A percentile compares a stretch with the other conserved stretches of the same genome.
These are phyloP conservation scores for Gentiana dahurica DNA, from an alignment of 257 asterid species.

Conservation along the genomic window DNA sequence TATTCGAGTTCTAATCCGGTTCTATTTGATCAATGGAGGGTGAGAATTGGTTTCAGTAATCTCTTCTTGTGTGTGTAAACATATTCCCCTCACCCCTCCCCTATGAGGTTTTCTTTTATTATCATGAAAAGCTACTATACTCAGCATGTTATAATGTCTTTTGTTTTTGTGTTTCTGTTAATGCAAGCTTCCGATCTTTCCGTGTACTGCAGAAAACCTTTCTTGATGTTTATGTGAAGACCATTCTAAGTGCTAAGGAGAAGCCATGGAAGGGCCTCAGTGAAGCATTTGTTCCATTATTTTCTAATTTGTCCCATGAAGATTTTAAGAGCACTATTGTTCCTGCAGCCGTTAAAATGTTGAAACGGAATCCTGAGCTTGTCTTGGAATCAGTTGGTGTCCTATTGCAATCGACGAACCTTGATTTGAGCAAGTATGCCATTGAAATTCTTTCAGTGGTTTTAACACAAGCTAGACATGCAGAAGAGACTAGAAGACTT, in stretches of 20 bases:
- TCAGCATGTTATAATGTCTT: not conserved
- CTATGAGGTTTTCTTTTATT: not conserved
- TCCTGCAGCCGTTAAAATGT: conserved; percentile 82
- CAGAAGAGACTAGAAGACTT: conserved; percentile 82
- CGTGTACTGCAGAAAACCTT: conserved; percentile 49
- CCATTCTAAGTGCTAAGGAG: conserved; percentile 80
- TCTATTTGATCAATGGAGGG: conserved; percentile 66
- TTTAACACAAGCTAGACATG: conserved; percentile 76
- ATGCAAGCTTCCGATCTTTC: conserved; percentile 16
- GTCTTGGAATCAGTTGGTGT: conserved; percentile 81
- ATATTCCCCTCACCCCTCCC: not conserved
- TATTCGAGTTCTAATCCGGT: conserved; percentile 38
- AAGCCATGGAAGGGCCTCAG: conserved; percentile 66
- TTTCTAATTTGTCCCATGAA: conserved; percentile 67
- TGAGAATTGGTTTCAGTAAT: conserved; percentile 14
- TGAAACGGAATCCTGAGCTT: conserved; percentile 97
- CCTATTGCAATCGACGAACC: conserved; percentile 52
- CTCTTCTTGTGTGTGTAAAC: not conserved
- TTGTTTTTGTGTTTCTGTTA: conserved; percentile 1
- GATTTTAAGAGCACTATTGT: conserved; percentile 60
- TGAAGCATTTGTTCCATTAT: conserved; percentile 75
- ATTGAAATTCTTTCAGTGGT: conserved; percentile 66
- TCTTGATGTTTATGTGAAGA: conserved; percentile 68
- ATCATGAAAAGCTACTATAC: not conserved
- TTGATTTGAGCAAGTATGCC: conserved; percentile 92